These are phyloP conservation scores for Dactylellina leptospora DNA, from an alignment of 2,329 filamentous ascomycete genomes.

Conservation along the genomic window DNA sequence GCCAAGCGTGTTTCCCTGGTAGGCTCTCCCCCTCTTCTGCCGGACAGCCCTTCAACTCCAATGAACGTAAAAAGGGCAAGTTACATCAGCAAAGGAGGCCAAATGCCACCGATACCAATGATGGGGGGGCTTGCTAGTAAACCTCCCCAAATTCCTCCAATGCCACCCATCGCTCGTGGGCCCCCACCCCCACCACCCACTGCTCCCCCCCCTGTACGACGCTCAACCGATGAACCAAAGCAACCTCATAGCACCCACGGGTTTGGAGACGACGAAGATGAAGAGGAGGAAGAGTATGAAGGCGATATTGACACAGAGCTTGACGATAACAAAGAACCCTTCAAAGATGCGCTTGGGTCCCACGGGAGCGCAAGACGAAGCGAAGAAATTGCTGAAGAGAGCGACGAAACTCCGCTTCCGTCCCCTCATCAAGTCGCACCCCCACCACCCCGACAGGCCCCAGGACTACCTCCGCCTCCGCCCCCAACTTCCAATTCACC, in stretches of 20 bases:
- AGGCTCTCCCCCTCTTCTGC: constrained; percentile 67
- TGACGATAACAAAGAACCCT: constrained; percentile 80
- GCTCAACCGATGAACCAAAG: constrained; percentile 53
- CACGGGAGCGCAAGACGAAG: constrained; percentile 49
- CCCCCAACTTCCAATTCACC: constrained; percentile 72
- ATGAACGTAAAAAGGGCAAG: constrained; percentile 54
- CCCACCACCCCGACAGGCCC: constrained; percentile 61
- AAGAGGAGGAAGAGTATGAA: constrained; percentile 91
- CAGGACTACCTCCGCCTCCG: constrained; percentile 71
- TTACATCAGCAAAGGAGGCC: constrained; percentile 55
- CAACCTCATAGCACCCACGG: constrained; percentile 58
- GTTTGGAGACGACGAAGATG: constrained; percentile 71
- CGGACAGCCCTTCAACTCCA: constrained; percentile 64
- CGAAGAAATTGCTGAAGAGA: constrained; percentile 53
- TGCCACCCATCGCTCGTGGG: constrained; percentile 65
- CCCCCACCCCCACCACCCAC: constrained; percentile 72
- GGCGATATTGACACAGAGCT: constrained; percentile 99
- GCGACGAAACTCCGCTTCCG: constrained; percentile 55
- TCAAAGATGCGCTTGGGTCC: constrained; percentile 89
- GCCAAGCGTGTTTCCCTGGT: constrained; percentile 45
- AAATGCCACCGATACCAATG: constrained; percentile 60
- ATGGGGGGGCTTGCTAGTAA: neutral
- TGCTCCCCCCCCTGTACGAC: constrained; percentile 66
- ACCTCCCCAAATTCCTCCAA: constrained; percentile 60
- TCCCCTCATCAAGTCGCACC: constrained; percentile 53